Percentiles rank a stretch among this genome's conserved stretches.
These are phyloP conservation scores for Neospora caninum DNA, from an alignment of 169 alveolate genomes.

Conservation along the genomic window DNA sequence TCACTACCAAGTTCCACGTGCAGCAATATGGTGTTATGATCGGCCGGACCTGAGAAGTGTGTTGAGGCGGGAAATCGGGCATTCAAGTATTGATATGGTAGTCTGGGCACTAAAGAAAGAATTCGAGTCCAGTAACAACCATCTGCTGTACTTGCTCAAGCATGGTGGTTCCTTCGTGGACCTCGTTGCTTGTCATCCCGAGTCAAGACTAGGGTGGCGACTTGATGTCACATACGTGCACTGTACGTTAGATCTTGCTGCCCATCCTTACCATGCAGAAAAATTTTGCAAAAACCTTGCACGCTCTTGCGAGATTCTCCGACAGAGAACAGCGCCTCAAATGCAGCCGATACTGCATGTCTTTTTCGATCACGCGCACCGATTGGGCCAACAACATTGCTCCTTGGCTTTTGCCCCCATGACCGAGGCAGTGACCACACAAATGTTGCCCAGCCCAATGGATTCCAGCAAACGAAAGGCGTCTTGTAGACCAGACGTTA, in stretches of 20 bases:
- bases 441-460: no score
- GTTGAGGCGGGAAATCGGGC: neutral
- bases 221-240: neutral
- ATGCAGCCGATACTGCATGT: neutral
- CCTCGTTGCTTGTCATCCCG: neutral
- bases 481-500: neutral
- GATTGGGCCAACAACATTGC: neutral
- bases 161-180: conserved; percentile 3
- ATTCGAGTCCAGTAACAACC: neutral
- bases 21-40: neutral
- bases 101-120: neutral
- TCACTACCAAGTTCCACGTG: neutral
- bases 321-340: neutral
- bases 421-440: neutral
- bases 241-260: neutral
- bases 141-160: conserved; percentile 9
- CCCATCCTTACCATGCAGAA: neutral
- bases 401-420: neutral
- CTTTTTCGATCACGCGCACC: neutral
- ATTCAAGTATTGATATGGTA: neutral
- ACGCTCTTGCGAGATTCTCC: neutral
- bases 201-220: neutral
- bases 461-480: no score
- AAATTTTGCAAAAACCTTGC: neutral
- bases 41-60: neutral